Evolutionary conservation across 176 grass and related monocot genomes (phyloP).

Genomic region (Cymbopogon citratus): DNA sequence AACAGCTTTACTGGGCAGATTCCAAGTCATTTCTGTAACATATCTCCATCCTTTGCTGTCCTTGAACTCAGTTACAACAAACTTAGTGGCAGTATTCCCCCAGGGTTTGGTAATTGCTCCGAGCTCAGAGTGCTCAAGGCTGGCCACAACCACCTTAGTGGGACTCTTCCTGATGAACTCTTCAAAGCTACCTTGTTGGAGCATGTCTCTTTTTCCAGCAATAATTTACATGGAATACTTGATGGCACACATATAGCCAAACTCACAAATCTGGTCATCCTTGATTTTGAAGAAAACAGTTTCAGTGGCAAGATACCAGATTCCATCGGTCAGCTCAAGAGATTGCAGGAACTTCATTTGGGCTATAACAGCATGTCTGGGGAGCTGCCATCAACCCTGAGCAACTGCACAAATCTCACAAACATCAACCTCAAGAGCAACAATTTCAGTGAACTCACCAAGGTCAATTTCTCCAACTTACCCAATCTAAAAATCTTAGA

Average conservation of each 20-base stretch:
- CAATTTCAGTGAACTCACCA: no score
- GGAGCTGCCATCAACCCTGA: no score
- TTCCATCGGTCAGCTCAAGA: no score
- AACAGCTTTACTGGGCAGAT: conserved; percentile 35
- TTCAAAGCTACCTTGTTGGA: conserved; percentile 16
- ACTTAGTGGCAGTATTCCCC: not conserved
- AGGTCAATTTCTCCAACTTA: no score
- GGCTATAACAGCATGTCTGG: no score
- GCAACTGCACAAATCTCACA: no score
- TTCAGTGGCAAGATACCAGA: no score
- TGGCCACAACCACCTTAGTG: conserved; percentile 2
- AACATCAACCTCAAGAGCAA: no score
- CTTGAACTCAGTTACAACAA: conserved; percentile 33
- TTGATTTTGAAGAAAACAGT: not conserved
- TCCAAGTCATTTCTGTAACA: conserved; percentile 21
- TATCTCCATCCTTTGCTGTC: not conserved
- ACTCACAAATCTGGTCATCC: not conserved
- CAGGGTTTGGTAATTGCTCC: conserved; percentile 2
- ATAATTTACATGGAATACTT: not conserved
- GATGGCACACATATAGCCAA: not conserved
- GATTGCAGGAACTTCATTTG: no score
- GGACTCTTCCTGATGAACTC: conserved; percentile 3
- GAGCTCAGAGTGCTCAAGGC: conserved; percentile 1
- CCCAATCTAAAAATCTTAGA: no score
- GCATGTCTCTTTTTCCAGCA: conserved; percentile 1